Evolutionary conservation across 2,329 filamentous ascomycete species (phyloP).

Genomic region (Fusarium sp.): DNA sequence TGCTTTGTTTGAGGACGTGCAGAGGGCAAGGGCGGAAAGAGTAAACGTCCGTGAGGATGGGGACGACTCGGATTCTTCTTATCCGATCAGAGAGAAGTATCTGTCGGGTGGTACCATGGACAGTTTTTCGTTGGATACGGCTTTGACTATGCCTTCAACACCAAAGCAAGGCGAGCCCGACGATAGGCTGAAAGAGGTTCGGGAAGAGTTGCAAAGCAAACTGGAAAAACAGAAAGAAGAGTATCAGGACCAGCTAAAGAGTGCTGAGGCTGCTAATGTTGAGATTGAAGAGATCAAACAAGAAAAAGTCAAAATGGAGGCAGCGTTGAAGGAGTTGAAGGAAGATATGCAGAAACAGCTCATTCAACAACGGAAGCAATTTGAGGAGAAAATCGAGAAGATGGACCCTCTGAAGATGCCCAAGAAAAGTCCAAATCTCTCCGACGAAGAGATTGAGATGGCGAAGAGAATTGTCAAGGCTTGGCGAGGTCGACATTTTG

Average conservation of each 20-base stretch:
- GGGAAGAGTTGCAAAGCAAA: slow-evolving; percentile 86
- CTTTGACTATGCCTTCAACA: slow-evolving; percentile 93
- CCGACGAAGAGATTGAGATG: slow-evolving; percentile 77
- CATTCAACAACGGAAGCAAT: slow-evolving; percentile 84
- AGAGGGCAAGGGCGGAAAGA: slow-evolving; percentile 83
- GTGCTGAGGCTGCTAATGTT: slow-evolving; percentile 78
- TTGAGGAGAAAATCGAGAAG: slow-evolving; percentile 85
- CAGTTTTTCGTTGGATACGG: slow-evolving; percentile 95
- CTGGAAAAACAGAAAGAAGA: slow-evolving; percentile 88
- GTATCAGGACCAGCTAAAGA: slow-evolving; percentile 82
- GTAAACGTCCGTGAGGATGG: slow-evolving; percentile 82
- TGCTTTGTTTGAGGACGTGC: slow-evolving; percentile 92
- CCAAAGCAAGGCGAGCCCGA: slow-evolving; percentile 84
- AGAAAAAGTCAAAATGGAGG: slow-evolving; percentile 88
- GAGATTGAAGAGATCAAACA: slow-evolving; percentile 86
- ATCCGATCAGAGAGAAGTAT: slow-evolving; percentile 92
- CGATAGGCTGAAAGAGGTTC: slow-evolving; percentile 78
- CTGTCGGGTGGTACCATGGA: slow-evolving; percentile 94
- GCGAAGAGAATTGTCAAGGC: slow-evolving; percentile 76
- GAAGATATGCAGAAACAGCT: slow-evolving; percentile 91
- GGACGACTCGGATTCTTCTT: slow-evolving; percentile 94
- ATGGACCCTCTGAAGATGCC: slow-evolving; percentile 74
- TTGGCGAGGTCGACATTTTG: slow-evolving; percentile 88
- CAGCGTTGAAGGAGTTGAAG: slow-evolving; percentile 81
- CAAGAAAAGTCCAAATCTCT: slow-evolving; percentile 73